These are phyloP conservation scores for Theobroma cacao DNA, from an alignment of 345 rosid species.

Conservation along the genomic window DNA sequence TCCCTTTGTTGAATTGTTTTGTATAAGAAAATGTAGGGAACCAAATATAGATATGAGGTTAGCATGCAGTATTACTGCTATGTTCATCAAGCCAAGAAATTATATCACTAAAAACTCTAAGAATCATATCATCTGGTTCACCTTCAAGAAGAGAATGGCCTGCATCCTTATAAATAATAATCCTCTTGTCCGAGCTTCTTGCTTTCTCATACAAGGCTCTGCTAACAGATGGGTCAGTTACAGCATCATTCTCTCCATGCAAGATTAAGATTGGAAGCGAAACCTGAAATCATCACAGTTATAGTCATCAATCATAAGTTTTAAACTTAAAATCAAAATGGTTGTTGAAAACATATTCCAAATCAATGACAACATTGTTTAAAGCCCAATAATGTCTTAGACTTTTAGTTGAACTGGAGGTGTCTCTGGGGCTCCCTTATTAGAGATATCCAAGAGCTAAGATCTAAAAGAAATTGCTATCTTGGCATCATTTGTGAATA, in stretches of 20 bases:
- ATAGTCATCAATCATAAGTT: not conserved
- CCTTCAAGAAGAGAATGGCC: slow-evolving; percentile 83
- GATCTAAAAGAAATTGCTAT: not conserved
- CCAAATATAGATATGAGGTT: not conserved
- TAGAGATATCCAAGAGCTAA: not conserved
- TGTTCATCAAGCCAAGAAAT: slow-evolving; percentile 78
- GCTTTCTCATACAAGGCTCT: slow-evolving; percentile 78
- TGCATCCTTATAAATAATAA: slow-evolving; percentile 60
- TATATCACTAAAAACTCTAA: slow-evolving; percentile 63
- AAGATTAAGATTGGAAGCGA: slow-evolving; percentile 75
- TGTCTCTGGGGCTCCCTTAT: not conserved
- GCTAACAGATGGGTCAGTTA: slow-evolving; percentile 94
- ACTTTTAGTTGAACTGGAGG: not conserved
- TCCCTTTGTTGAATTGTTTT: not conserved
- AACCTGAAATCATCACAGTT: slow-evolving; percentile 40
- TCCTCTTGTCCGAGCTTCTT: slow-evolving; percentile 68
- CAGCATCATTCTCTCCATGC: slow-evolving; percentile 80
- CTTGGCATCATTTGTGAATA: not conserved
- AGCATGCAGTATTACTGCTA: slow-evolving; percentile 15
- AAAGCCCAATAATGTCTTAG: not conserved
- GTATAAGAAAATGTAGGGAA: not conserved
- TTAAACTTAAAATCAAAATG: not conserved
- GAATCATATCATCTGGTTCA: slow-evolving; percentile 79
- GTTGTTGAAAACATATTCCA: not conserved
- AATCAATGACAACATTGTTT: not conserved